phyloP scores from a whole-genome alignment of 257 asterid species.

The Echium plantagineum region DNA sequence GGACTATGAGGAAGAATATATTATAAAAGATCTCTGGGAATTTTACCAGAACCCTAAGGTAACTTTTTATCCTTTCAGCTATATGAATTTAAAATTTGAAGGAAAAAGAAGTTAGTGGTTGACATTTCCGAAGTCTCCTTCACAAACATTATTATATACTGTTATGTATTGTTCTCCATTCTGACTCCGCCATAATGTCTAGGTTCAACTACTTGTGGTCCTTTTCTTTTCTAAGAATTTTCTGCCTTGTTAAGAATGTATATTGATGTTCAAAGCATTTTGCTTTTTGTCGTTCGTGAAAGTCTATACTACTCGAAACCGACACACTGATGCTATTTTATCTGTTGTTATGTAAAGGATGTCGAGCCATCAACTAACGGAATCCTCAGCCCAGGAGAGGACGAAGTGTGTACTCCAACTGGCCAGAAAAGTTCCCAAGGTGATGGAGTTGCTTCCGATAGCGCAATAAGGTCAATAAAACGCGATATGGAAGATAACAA shows the following conservation, averaged over 20 bases:
- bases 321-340: background rate
- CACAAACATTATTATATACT: too few species aligned
- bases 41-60: constrained; percentile 52
- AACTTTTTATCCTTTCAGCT: background rate
- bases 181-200: too few species aligned
- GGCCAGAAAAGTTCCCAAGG: background rate
- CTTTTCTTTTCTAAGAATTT: too few species aligned
- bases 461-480: constrained; percentile 44
- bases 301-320: background rate
- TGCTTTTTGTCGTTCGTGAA: background rate
- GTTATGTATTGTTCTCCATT: too few species aligned
- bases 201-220: too few species aligned
- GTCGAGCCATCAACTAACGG: background rate
- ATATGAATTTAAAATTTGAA: too few species aligned
- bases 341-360: background rate
- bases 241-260: background rate
- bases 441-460: background rate
- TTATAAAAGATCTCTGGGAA: constrained; percentile 43
- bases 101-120: too few species aligned
- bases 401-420: background rate
- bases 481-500: constrained; percentile 54
- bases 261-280: background rate
- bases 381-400: background rate
- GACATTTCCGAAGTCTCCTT: too few species aligned
- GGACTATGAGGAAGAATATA: constrained; percentile 36